Conservation (phyloP, 768 basidiomycete genomes). For the Lactarius tabidus region DNA sequence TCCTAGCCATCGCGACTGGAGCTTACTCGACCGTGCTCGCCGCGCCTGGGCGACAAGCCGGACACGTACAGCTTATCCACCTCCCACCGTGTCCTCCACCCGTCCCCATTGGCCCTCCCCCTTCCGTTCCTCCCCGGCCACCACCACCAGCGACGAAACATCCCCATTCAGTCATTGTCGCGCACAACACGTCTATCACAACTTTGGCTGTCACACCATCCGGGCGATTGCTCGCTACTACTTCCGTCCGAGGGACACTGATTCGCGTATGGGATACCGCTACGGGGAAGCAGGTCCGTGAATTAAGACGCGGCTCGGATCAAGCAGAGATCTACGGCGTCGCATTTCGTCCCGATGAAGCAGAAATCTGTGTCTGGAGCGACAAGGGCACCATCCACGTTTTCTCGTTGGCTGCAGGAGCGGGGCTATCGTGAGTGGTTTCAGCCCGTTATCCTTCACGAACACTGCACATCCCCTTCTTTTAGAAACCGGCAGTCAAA, state of each 20-base stretch:
- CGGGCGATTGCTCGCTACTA: conserved; percentile 77
- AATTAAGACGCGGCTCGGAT: conserved; percentile 83
- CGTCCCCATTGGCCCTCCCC: conserved; percentile 51
- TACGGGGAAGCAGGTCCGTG: conserved; percentile 68
- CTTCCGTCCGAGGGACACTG: conserved; percentile 78
- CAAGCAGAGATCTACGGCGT: conserved; percentile 90
- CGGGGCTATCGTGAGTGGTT: conserved; percentile 59
- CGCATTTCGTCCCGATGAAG: conserved; percentile 81
- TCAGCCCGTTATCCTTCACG: neutral
- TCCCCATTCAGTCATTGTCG: conserved; percentile 75
- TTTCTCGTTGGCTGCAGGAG: conserved; percentile 62
- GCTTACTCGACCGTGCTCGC: conserved; percentile 76
- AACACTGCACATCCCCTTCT: neutral
- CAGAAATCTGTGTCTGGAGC: conserved; percentile 86
- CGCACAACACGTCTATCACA: conserved; percentile 75
- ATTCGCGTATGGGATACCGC: conserved; percentile 81
- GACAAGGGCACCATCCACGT: conserved; percentile 94
- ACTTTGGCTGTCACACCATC: conserved; percentile 75
- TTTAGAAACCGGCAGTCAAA: conserved; percentile 80
- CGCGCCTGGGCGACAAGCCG: conserved; percentile 80
- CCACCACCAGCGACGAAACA: conserved; percentile 57
- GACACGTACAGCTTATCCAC: conserved; percentile 85
- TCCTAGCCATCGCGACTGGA: conserved; percentile 76
- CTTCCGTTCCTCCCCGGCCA: conserved; percentile 47
- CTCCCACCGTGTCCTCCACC: conserved; percentile 75